Conservation (phyloP, 2,329 filamentous ascomycete genomes). For the Chaetomium sp. region DNA sequence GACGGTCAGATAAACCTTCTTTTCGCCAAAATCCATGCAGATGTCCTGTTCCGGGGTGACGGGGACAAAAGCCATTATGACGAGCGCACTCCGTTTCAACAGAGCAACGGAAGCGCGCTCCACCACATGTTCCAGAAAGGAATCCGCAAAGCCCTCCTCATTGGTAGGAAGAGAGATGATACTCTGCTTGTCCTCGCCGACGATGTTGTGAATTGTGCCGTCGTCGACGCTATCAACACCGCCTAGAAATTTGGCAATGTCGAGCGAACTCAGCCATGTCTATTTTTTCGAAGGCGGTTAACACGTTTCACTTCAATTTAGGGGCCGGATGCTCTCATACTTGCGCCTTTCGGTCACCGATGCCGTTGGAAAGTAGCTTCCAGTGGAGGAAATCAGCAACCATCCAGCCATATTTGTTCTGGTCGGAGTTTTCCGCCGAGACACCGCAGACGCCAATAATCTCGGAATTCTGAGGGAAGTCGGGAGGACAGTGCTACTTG, state of each 20-base stretch:
- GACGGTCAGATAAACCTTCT: slow-evolving; percentile 9
- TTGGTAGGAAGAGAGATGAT: slow-evolving; percentile 4
- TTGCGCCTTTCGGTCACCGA: slow-evolving; percentile 8
- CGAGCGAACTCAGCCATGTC: slow-evolving; percentile 18
- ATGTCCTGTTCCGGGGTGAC: slow-evolving; percentile 21
- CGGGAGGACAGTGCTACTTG: slow-evolving; percentile 16
- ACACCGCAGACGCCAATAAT: slow-evolving; percentile 19
- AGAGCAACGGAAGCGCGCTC: slow-evolving; percentile 11
- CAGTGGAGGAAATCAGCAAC: slow-evolving; percentile 19
- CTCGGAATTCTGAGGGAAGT: slow-evolving; percentile 14
- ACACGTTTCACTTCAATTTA: too few relatives aligned
- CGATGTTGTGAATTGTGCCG: neutral
- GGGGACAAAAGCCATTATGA: slow-evolving; percentile 18
- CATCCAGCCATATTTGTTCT: slow-evolving; percentile 19
- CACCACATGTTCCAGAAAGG: slow-evolving; percentile 3
- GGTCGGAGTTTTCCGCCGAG: slow-evolving; percentile 6
- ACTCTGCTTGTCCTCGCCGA: neutral
- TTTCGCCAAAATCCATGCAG: slow-evolving; percentile 14
- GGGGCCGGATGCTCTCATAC: slow-evolving; percentile 1
- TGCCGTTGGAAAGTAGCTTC: slow-evolving; percentile 16
- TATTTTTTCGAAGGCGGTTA: neutral
- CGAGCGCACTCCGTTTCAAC: slow-evolving; percentile 3
- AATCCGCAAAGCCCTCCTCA: neutral
- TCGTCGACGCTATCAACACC: neutral
- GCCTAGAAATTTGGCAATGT: slow-evolving; percentile 8